A percentile compares a stretch with the other conserved stretches of the same genome.
phyloP scores from a whole-genome alignment of 2,329 filamentous ascomycete genomes.

The Endoconidiophora laricicola region DNA sequence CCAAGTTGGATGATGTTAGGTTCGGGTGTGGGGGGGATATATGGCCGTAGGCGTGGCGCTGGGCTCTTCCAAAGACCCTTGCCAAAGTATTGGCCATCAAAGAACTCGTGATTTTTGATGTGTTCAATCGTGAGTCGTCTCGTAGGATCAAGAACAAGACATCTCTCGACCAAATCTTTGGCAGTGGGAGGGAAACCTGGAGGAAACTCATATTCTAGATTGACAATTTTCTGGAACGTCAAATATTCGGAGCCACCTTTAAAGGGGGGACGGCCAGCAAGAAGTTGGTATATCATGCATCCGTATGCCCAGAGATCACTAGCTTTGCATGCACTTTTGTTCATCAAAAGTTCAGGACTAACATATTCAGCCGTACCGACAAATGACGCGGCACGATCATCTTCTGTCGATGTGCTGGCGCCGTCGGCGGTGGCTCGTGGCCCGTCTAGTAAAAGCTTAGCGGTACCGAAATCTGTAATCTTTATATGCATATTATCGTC shows the following conservation, averaged over 20 bases:
- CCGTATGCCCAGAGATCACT: constrained; percentile 98
- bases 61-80: constrained; percentile 77
- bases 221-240: constrained; percentile 96
- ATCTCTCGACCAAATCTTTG: constrained; percentile 74
- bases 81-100: constrained; percentile 73
- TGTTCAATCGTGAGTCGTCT: constrained; percentile 81
- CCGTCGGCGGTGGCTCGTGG: not conserved
- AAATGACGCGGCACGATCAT: constrained; percentile 75
- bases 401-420: constrained; percentile 30
- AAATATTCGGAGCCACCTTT: constrained; percentile 91
- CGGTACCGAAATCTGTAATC: constrained; percentile 96
- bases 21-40: constrained; percentile 60
- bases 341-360: constrained; percentile 87
- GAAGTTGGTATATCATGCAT: constrained; percentile 89
- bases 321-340: constrained; percentile 93
- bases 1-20: constrained; percentile 53
- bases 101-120: constrained; percentile 93
- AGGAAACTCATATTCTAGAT: constrained; percentile 85
- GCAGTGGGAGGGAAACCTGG: constrained; percentile 72
- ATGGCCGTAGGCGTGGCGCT: constrained; percentile 71
- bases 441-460: constrained; percentile 52
- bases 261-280: constrained; percentile 92
- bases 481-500: constrained; percentile 97
- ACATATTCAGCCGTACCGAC: constrained; percentile 97
- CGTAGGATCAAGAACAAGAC: constrained; percentile 75